Base-by-base conservation (phyloP, 2,329 filamentous ascomycete species). In the Elsinoe fawcettii region DNA sequence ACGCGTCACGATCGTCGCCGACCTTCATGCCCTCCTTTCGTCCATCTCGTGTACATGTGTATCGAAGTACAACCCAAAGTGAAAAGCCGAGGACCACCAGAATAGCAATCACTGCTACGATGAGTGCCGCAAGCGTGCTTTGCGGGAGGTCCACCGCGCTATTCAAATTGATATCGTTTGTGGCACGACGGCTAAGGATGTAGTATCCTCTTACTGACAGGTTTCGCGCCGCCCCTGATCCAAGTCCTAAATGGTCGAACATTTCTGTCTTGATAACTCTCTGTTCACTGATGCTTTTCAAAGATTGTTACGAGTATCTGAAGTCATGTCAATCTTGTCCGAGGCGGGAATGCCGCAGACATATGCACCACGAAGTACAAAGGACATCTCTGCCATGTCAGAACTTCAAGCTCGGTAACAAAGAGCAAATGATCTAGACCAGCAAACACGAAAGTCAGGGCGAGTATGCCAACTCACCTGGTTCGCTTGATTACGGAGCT, bases 51-150 rank as follows among this genome's bases (percentile, higher is more conserved):
- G 58, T 57, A 49, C 58, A 61, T 16, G 60, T 58, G 18, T 51
- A 60, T 11, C 53, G 44, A 16, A 60, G 39, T 14, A 61, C 20
- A 11, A 60, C 25, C 51, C 56, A 61, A 8, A 61, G 32, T 3
- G 56, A 47, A 12, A 60, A 32, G 3, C 25, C 36, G 12, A 61
- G 23, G 11, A 57, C 56, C 2, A 54, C 47, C 18, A 61, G 36
- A 41, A 57, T 46, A 32, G 58, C 25, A 11, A 60, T 23, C n/a
- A 53, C 22, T 44, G 57, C 44, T 22, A 59, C 46, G 32, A 58
- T 39, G 39, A 61, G 54, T 34, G 55, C 44, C 8, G 55, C 55
- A 11, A 62, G 32, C 16, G 59, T 60, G 22, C 37, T 43, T 32
- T 56, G 55, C 25, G 34, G 46, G 23, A 62, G 41, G 20, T 39